These are phyloP conservation scores for Lachnellula hyalina DNA, from an alignment of 2,329 filamentous ascomycete genomes.

Conservation along the genomic window DNA sequence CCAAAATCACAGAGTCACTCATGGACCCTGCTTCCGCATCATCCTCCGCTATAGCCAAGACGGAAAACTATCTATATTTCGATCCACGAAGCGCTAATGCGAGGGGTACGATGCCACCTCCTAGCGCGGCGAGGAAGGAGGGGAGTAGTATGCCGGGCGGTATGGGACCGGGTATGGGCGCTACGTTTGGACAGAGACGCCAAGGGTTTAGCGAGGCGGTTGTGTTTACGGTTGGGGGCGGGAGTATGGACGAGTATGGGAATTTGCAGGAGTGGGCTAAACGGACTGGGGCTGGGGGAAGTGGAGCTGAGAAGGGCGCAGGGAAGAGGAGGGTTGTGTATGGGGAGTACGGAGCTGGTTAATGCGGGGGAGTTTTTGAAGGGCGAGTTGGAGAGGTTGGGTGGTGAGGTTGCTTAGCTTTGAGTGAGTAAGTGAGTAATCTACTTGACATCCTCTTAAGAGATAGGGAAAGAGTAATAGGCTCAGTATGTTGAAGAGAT, in stretches of 20 bases:
- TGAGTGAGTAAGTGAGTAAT: too few species aligned
- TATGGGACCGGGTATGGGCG: constrained; percentile 60
- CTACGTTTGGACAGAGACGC: constrained; percentile 83
- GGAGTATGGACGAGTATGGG: constrained; percentile 98
- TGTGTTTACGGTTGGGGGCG: constrained; percentile 92
- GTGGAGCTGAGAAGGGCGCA: constrained; percentile 44
- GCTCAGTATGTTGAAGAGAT: too few species aligned
- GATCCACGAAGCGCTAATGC: constrained; percentile 92
- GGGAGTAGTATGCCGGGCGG: constrained; percentile 40
- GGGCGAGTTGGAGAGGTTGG: constrained; percentile 58
- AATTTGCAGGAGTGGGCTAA: constrained; percentile 95
- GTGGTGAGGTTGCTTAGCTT: constrained; percentile 40
- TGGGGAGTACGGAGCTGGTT: constrained; percentile 82
- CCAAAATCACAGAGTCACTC: constrained; percentile 95
- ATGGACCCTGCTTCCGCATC: constrained; percentile 93
- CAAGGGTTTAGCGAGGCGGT: constrained; percentile 88
- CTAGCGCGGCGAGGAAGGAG: constrained; percentile 51
- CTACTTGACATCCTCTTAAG: too few species aligned
- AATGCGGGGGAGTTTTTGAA: constrained; percentile 63
- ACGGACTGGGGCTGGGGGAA: constrained; percentile 53
- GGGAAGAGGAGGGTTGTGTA: constrained; percentile 84
- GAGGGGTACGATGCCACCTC: constrained; percentile 82
- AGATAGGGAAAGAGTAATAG: too few species aligned
- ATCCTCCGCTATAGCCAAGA: constrained; percentile 90
- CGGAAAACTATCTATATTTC: constrained; percentile 95